phyloP scores from a whole-genome alignment of 2,329 filamentous ascomycete species.

The Phaeosphaeria sp. region DNA sequence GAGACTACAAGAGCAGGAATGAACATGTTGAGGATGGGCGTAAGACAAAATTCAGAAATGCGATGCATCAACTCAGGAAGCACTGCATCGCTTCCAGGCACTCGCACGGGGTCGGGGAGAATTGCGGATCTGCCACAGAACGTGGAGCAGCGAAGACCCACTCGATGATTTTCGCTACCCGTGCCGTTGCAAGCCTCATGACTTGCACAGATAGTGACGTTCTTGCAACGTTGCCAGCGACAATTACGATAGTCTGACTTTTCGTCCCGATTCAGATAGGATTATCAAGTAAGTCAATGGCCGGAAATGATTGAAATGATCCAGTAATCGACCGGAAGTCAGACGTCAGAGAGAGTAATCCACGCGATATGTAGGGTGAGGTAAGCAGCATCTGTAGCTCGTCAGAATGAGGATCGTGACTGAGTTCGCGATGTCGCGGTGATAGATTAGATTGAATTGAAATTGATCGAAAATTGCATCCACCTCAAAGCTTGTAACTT shows the following conservation, averaged over 20 bases:
- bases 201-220: no score
- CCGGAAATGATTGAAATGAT: no score
- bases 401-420: background rate
- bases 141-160: background rate
- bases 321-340: no score
- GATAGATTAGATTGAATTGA: background rate
- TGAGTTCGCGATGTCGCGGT: background rate
- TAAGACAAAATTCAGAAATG: background rate
- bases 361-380: no score
- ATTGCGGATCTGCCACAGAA: background rate
- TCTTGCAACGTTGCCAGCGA: no score
- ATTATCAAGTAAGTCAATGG: no score
- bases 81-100: background rate
- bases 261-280: no score
- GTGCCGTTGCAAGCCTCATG: background rate
- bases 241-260: no score
- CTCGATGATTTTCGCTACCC: background rate
- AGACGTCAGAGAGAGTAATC: no score
- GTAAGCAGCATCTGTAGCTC: no score
- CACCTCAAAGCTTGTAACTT: conserved; percentile 41
- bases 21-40: background rate
- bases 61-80: background rate
- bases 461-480: background rate
- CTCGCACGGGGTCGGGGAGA: background rate
- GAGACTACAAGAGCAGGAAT: background rate